Evolutionary conservation across 345 rosid genomes (phyloP).

Genomic region (Fremontodendron californicum): DNA sequence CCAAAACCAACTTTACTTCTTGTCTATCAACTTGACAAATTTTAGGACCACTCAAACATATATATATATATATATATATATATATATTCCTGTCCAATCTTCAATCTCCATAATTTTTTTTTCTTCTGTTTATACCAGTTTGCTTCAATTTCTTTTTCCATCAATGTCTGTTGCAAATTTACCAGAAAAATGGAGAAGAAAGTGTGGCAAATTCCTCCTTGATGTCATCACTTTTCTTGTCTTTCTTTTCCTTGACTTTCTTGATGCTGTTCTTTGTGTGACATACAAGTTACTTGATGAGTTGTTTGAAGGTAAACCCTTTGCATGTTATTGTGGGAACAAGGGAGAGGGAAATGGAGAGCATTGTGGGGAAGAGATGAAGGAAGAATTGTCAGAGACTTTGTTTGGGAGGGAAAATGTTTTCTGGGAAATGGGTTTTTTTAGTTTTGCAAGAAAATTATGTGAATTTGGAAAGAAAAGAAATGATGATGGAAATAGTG

Average conservation of each 20-base stretch:
- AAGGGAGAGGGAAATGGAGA: not conserved
- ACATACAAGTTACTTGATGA: conserved; percentile 46
- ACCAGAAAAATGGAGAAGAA: conserved; percentile 26
- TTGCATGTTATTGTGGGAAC: conserved; percentile 41
- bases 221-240: conserved; percentile 29
- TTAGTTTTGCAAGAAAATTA: conserved; percentile 26
- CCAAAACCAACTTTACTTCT: too few relatives aligned
- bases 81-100: not conserved
- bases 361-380: not conserved
- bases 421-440: conserved; percentile 44
- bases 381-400: conserved; percentile 50
- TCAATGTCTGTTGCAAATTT: conserved; percentile 23
- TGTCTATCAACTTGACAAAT: too few relatives aligned
- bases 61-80: too few relatives aligned
- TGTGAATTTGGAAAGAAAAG: conserved; percentile 27
- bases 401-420: conserved; percentile 50
- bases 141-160: not conserved
- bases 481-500: not conserved
- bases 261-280: conserved; percentile 47
- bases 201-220: conserved; percentile 20
- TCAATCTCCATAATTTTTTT: not conserved
- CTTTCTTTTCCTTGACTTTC: conserved; percentile 52
- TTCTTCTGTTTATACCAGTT: not conserved
- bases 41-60: too few relatives aligned
- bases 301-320: conserved; percentile 41